Percentiles rank a stretch among this genome's conserved stretches.
Evolutionary conservation across 2,329 filamentous ascomycete species (phyloP).

Genomic region (Verruconis gallopava): DNA sequence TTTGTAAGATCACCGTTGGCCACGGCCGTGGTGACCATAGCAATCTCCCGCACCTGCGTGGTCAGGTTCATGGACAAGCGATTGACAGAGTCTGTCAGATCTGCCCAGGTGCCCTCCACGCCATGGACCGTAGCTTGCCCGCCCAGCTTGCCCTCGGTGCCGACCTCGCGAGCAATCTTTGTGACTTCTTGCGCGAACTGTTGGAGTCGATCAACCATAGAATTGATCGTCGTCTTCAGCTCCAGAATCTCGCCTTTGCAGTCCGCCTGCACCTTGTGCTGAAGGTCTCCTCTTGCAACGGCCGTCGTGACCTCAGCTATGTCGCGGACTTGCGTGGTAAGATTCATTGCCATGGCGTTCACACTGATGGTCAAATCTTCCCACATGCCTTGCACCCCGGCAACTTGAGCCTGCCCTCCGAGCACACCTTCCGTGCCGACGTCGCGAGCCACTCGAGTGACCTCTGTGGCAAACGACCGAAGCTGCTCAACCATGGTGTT

Average conservation of each 20-base stretch:
- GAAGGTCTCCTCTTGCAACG: constrained; percentile 38
- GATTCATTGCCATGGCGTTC: constrained; percentile 41
- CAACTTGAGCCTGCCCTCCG: constrained; percentile 50
- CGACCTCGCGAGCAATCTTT: constrained; percentile 39
- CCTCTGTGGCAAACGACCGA: constrained; percentile 52
- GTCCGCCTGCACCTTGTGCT: constrained; percentile 37
- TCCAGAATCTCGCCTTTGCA: constrained; percentile 40
- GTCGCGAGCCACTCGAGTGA: constrained; percentile 51
- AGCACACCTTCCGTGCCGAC: constrained; percentile 52
- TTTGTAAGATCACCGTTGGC: constrained; percentile 39
- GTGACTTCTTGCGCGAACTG: constrained; percentile 42
- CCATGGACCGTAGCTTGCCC: constrained; percentile 40
- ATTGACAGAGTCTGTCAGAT: constrained; percentile 41
- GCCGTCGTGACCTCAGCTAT: constrained; percentile 41
- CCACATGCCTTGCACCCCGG: constrained; percentile 54
- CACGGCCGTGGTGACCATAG: constrained; percentile 40
- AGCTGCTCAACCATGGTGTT: constrained; percentile 55
- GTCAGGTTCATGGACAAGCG: constrained; percentile 40
- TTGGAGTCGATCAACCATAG: constrained; percentile 40
- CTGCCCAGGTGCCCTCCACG: constrained; percentile 41
- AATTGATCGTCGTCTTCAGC: constrained; percentile 39
- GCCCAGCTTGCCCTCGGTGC: constrained; percentile 37
- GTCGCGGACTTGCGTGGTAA: constrained; percentile 40
- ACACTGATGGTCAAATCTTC: constrained; percentile 48
- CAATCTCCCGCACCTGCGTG: constrained; percentile 40